Evolutionary conservation across 2,329 filamentous ascomycete species (phyloP), one percentile per base, ranked within the genome.

Genomic region (Ceratocystis diversiconidia): DNA sequence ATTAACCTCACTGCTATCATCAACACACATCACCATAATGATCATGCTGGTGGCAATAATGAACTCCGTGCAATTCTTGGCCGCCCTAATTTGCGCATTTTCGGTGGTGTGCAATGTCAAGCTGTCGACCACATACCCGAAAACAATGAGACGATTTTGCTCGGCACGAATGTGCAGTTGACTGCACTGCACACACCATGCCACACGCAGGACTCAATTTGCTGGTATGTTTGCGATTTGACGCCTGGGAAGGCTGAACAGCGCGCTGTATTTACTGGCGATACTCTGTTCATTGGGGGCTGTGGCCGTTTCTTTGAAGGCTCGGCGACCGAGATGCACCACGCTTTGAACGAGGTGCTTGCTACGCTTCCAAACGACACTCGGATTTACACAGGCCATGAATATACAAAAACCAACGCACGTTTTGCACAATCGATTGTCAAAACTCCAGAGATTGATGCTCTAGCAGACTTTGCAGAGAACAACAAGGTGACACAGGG

Each of bases 201-300:
- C 75, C 94, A 99, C 74, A 99, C 94, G 1, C 92, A 96, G 77
- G 94, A 99, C 77, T 96, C 92, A 75, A 96, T 99, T 73, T 99
- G 94, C 80, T 99, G 86, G 79, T 90, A 86, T 70, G 85, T 94
- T 79, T 84, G 96, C 75, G 92, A 99, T 72, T 43, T 15, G 15
- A 12, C 25, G 22, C 8, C 50, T 8, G 50, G 8, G 1, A 15
- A 12, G 8, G 3, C 22, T 28, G 50, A 57, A 4, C 50, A 57
- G 15, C 86, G 83, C 71, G 92, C 82, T 6, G 90, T 99, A 2
- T 99, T 99, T 73, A 97, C 94, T 0, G 94, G 94, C 8, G 94
- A 99, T 74, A 99, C 94, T 0, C 79, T 99, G 46, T 99, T 99
- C 77, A 92, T 95, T 73, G 92, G 88, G 67, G 92, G 89, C 36